Evolutionary conservation across 2,329 filamentous ascomycete species (phyloP).

Genomic region (Ilyonectria destructans): DNA sequence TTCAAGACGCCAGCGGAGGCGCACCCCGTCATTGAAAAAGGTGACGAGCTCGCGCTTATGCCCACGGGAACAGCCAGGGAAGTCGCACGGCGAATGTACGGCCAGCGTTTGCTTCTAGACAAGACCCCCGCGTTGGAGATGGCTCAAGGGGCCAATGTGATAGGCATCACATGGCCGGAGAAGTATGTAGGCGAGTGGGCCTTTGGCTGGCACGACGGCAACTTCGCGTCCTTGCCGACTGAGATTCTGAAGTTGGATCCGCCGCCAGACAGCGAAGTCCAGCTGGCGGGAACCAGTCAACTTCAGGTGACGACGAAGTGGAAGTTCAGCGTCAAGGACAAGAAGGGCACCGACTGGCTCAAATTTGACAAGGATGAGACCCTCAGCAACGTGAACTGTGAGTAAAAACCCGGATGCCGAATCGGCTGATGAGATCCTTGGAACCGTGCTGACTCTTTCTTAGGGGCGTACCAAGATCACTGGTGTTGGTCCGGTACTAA

Average conservation of each 20-base stretch:
- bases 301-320: slow-evolving; percentile 67
- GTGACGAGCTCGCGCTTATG: slow-evolving; percentile 57
- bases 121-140: slow-evolving; percentile 64
- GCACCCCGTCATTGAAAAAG: slow-evolving; percentile 62
- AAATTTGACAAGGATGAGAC: slow-evolving; percentile 77
- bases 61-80: slow-evolving; percentile 65
- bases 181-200: slow-evolving; percentile 71
- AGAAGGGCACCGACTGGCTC: slow-evolving; percentile 64
- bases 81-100: slow-evolving; percentile 64
- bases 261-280: slow-evolving; percentile 64
- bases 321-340: slow-evolving; percentile 67
- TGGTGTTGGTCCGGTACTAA: slow-evolving; percentile 73
- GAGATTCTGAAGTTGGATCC: slow-evolving; percentile 66
- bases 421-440: not conserved
- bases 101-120: slow-evolving; percentile 63
- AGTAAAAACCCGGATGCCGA: slow-evolving; percentile 48
- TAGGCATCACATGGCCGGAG: slow-evolving; percentile 67
- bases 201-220: slow-evolving; percentile 71
- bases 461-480: slow-evolving; percentile 64
- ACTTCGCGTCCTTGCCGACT: slow-evolving; percentile 65
- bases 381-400: slow-evolving; percentile 76
- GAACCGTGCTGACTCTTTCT: slow-evolving; percentile 30
- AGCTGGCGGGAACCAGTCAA: slow-evolving; percentile 62
- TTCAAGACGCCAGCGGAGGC: slow-evolving; percentile 59
- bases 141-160: slow-evolving; percentile 65